These are phyloP conservation scores for Cladosporium sphaerospermum DNA, from an alignment of 2,329 filamentous ascomycete species.

Conservation along the genomic window DNA sequence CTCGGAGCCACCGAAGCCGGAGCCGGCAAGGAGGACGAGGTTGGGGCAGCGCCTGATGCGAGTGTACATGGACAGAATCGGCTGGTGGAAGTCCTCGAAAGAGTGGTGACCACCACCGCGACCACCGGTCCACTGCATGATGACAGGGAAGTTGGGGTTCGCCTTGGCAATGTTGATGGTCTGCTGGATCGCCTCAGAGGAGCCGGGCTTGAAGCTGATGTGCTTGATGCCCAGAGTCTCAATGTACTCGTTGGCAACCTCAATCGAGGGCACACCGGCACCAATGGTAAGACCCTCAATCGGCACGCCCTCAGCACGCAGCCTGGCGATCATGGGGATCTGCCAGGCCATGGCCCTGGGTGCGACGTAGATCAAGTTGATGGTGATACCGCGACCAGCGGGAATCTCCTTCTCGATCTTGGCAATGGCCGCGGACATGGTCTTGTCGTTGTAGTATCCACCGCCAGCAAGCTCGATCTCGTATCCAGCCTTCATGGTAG, in stretches of 20 bases:
- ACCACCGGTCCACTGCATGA: constrained; percentile 91
- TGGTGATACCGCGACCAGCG: constrained; percentile 76
- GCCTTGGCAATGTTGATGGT: constrained; percentile 91
- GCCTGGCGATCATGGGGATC: constrained; percentile 72
- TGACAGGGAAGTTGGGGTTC: constrained; percentile 88
- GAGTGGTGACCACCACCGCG: constrained; percentile 93
- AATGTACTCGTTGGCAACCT: constrained; percentile 90
- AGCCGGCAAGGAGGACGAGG: constrained; percentile 82
- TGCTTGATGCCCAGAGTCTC: constrained; percentile 88
- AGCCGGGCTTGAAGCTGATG: constrained; percentile 91
- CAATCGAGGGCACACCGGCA: constrained; percentile 86
- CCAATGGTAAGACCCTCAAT: constrained; percentile 91
- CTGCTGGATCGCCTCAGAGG: constrained; percentile 77
- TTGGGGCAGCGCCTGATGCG: constrained; percentile 81
- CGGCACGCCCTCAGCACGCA: constrained; percentile 78
- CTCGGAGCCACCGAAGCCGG: constrained; percentile 82
- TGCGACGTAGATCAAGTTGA: constrained; percentile 89
- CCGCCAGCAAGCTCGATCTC: constrained; percentile 86
- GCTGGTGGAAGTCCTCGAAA: constrained; percentile 91
- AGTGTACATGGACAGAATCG: constrained; percentile 84
- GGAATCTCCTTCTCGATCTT: constrained; percentile 83
- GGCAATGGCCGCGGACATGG: constrained; percentile 72
- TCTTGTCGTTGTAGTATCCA: constrained; percentile 78
- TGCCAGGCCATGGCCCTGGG: constrained; percentile 89
- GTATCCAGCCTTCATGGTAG: constrained; percentile 92